These are phyloP conservation scores for Fusarium pilosicola DNA, from an alignment of 2,329 filamentous ascomycete species.

Conservation along the genomic window DNA sequence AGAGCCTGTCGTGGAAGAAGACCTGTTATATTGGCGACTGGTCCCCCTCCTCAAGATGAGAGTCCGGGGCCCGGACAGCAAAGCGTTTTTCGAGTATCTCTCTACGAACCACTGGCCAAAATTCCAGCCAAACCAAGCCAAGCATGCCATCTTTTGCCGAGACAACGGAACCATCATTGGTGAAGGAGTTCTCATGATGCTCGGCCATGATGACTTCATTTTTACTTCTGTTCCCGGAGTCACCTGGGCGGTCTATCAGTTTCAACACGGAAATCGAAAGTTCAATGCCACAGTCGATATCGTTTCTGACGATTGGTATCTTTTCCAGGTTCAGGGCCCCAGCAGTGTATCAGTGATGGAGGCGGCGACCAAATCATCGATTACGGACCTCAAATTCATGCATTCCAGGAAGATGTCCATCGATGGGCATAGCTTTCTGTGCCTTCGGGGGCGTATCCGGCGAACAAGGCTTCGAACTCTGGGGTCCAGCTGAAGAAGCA, in stretches of 20 bases:
- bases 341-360: background rate
- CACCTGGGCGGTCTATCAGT: background rate
- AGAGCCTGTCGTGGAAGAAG: background rate
- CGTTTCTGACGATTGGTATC: background rate
- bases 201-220: background rate
- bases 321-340: background rate
- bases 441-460: background rate
- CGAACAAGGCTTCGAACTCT: background rate
- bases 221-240: background rate
- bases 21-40: background rate
- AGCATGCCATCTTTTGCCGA: background rate
- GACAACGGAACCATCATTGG: background rate
- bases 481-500: background rate
- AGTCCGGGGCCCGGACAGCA: background rate
- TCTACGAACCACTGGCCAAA: background rate
- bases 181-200: background rate
- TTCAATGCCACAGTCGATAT: background rate
- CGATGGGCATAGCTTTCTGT: background rate
- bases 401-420: background rate
- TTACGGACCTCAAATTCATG: background rate
- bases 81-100: background rate
- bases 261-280: background rate
- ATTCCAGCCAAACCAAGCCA: background rate
- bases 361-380: background rate
- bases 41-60: background rate